These are phyloP conservation scores for Mycena rebaudengoi DNA, from an alignment of 768 basidiomycete species.

Conservation along the genomic window DNA sequence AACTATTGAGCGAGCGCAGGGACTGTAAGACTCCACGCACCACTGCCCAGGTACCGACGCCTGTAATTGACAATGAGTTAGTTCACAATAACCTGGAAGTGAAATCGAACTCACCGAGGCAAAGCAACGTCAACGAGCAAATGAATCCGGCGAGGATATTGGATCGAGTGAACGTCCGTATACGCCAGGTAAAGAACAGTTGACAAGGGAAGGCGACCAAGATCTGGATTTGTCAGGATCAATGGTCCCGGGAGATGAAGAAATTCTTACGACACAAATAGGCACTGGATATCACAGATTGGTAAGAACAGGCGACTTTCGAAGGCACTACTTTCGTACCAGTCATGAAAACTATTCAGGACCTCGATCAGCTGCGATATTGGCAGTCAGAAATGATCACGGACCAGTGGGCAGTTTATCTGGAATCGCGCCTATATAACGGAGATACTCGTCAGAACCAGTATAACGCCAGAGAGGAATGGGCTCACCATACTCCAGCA, in stretches of 20 bases:
- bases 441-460: background rate
- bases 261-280: background rate
- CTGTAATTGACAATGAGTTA: constrained; percentile 7
- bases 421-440: background rate
- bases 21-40: constrained; percentile 11
- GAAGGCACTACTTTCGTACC: no score
- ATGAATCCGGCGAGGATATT: background rate
- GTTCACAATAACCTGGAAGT: background rate
- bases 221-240: no score
- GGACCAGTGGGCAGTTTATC: background rate
- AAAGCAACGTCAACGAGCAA: background rate
- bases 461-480: background rate
- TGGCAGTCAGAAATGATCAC: background rate
- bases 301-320: no score
- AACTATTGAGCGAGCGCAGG: no score
- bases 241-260: no score
- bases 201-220: constrained; percentile 32
- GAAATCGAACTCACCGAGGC: no score
- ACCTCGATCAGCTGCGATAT: background rate
- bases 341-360: no score
- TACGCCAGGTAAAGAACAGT: constrained; percentile 37
- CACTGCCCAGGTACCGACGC: constrained; percentile 28
- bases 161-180: constrained; percentile 20
- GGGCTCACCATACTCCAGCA: background rate
- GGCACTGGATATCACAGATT: constrained; percentile 9